Evolutionary conservation across 495 filamentous ascomycete genomes (phyloP).

Genomic region (Penicillium paxilli): DNA sequence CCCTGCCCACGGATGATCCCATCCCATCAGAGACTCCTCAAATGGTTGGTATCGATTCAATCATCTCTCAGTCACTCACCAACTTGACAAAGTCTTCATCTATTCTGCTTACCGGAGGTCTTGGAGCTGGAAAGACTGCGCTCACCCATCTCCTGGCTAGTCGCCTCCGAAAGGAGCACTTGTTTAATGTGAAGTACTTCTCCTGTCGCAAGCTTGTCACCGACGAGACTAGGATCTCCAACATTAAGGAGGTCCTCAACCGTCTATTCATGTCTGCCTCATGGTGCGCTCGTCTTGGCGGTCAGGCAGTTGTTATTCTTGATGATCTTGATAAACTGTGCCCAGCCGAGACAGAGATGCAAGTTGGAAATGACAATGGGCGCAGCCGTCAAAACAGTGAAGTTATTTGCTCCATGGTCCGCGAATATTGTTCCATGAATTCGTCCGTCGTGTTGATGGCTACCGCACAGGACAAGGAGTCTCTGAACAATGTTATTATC

Average conservation of each 20-base stretch:
- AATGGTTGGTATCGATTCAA: constrained; percentile 82
- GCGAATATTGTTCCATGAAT: constrained; percentile 73
- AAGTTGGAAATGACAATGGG: constrained; percentile 87
- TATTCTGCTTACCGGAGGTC: constrained; percentile 80
- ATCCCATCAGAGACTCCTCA: constrained; percentile 53
- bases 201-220: constrained; percentile 80
- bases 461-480: constrained; percentile 92
- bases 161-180: constrained; percentile 59
- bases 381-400: constrained; percentile 92
- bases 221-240: constrained; percentile 83
- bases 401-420: constrained; percentile 75
- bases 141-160: constrained; percentile 67
- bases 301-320: constrained; percentile 77
- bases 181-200: constrained; percentile 80
- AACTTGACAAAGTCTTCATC: constrained; percentile 84
- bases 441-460: constrained; percentile 82
- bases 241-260: constrained; percentile 83
- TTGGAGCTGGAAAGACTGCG: constrained; percentile 86
- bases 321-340: constrained; percentile 94
- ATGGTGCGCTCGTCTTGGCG: constrained; percentile 85
- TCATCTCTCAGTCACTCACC: constrained; percentile 66
- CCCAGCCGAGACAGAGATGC: constrained; percentile 86
- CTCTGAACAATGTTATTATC: constrained; percentile 75
- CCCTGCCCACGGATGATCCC: constrained; percentile 49
- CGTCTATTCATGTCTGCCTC: constrained; percentile 82